Evolutionary conservation across 2,329 filamentous ascomycete genomes (phyloP).

Genomic region (Epichloe uncinata): DNA sequence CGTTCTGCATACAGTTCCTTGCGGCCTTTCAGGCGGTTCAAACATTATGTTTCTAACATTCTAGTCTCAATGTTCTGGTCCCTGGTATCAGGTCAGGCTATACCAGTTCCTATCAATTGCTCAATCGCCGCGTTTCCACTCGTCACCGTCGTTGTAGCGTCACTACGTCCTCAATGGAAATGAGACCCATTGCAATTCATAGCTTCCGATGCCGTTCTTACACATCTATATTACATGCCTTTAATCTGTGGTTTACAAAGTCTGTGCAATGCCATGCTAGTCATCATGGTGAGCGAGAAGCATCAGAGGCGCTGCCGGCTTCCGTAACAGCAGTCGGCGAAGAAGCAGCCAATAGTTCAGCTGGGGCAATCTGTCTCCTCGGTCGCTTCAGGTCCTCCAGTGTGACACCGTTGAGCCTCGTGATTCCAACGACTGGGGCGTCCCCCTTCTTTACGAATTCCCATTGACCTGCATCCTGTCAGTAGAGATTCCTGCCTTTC

Average conservation of each 20-base stretch:
- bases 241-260: neutral
- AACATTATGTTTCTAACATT: too few species aligned
- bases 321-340: slow-evolving; percentile 20
- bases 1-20: too few species aligned
- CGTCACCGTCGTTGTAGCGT: too few species aligned
- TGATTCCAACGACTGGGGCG: slow-evolving; percentile 79
- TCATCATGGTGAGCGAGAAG: slow-evolving; percentile 17
- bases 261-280: neutral
- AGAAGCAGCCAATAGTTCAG: slow-evolving; percentile 21
- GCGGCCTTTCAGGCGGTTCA: too few species aligned
- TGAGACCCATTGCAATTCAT: too few species aligned
- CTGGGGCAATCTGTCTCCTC: slow-evolving; percentile 48
- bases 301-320: slow-evolving; percentile 19
- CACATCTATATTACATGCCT: neutral
- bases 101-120: too few species aligned
- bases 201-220: neutral
- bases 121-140: too few species aligned
- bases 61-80: too few species aligned
- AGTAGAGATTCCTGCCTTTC: slow-evolving; percentile 7
- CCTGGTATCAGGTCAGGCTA: too few species aligned
- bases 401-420: slow-evolving; percentile 76
- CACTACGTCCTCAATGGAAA: neutral
- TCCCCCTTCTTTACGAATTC: slow-evolving; percentile 96
- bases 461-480: slow-evolving; percentile 49
- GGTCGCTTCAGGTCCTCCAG: slow-evolving; percentile 73